Base-by-base conservation (phyloP, 169 alveolate species). In the Theileria luwenshuni region DNA sequence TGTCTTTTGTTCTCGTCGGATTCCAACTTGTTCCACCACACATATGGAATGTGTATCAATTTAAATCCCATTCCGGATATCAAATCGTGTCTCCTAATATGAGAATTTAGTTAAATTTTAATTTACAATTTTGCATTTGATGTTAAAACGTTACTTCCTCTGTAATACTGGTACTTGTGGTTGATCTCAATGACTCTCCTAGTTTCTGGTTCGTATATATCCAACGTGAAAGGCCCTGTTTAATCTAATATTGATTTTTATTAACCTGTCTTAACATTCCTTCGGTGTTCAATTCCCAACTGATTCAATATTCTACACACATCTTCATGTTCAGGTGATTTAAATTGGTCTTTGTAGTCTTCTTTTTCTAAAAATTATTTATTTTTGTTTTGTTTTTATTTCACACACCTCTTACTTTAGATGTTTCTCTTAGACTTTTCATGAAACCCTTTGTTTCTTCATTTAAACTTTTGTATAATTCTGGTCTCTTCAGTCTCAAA, bases 21-120 rank as follows among this genome's bases (percentile, higher is more conserved):
- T 32, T 52, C 85, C 72, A 88, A 74, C 63, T 61, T 76, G 30
- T 64, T 80, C 93, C 93, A 88, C 86, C 85, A 74, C 32, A 76
- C 33, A 51, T 84, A 77, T 7, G 93, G 88, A 54, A 88, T 76
- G 73, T 80, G 86, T 33, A 88, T 61, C 60, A 88, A 74, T 19
- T 79, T 76, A 73, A 75, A 88, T 17, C 93, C 93, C 93, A 88
- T 88, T 23, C 67, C 90, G 5, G 83, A 48, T 42, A 88, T 77
- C 61, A 88, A 61, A 27, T 88, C 88, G 56, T 88, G 93, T 28
- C 93, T 63, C 90, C 93, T 81, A 47, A 23, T 49, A 19, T 30
- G 10, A 12, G 10, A n/a, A 17, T 33, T 33, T 35, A 17, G 35
- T 25, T 7, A n/a, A 25, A 49, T 35, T 49, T 13, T 21, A 17